Evolutionary conservation across 495 filamentous ascomycete genomes (phyloP), one percentile per base, ranked within the genome.

Genomic region (Sphaerosporella brunnea): DNA sequence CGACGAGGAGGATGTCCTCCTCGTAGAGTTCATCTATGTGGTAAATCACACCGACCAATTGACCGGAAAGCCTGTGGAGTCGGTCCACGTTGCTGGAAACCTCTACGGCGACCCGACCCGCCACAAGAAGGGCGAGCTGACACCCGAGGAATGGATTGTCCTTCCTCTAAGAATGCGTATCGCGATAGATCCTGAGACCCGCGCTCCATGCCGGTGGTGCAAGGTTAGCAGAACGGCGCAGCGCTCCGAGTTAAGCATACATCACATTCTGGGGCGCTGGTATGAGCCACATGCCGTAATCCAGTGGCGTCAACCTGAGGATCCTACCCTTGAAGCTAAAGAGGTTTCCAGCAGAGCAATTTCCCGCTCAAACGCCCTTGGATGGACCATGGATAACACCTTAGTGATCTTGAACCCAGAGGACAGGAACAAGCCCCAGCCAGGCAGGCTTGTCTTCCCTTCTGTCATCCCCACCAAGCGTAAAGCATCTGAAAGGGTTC

Each of bases 211-310:
- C 4, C 48, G 43, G n/a, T 59, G 56, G 56, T 50, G 48, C 23
- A 45, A 35, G 15, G 51, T 51, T 2, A 43, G 49, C 13, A 23
- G 11, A 28, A 21, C 48, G 2, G 36, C 36, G 2, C 40, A 52
- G 46, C 38, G 37, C 8, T 36, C 26, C 9, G 45, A 51, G 35
- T 42, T 37, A 15, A 39, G 47, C 0, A 4, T 59, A 3, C 51
- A 49, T 16, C 32, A n/a, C n/a, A 45, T 59, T 20, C 25, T 54
- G 1, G 56, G 56, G 2, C 48, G 56, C 10, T 59, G 52, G 48
- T 59, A 59, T 37, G 56, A 59, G 13, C 56, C 56, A 3, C 36
- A 54, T 23, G 55, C 56, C 13, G 46, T 59, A 21, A n/a, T 43
- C 9, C 48, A 37, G 9, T 59, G 56, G 56, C 58, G 25, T 1